Evolutionary conservation across 805 yeast species (phyloP), one percentile per base, ranked within the genome.

Genomic region (Candida ovalis): DNA sequence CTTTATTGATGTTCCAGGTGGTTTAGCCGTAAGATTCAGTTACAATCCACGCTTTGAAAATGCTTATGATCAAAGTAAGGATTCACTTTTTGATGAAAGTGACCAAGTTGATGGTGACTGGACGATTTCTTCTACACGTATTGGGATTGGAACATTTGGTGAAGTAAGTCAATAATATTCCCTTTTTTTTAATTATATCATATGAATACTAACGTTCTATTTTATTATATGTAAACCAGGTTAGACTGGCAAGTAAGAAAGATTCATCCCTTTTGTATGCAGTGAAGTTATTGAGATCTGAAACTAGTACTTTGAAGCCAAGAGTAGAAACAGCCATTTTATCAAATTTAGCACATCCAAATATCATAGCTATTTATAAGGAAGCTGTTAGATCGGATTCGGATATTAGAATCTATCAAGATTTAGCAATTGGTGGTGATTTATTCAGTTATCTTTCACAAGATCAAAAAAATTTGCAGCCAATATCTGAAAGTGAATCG

Each of bases 401-500:
- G 57, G 85, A 85, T 62, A 86, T 90, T 46, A 96, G 96, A 18
- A 89, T 94, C 22, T 97, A 89, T 2, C 78, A 94, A 51, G 97
- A 92, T 61, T 87, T 91, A 64, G 98, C 97, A 2, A 84, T 94
- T 9, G 98, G 98, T 8, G 98, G 98, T 35, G 99, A 92, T 65
- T 77, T 92, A 50, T 92, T 92, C 62, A 96, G 90, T 58, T 88
- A 90, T 64, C 88, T 92, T 50, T 78, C 89, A 48, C 84, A 81
- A 54, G 86, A 89, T 63, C 68, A 67, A 22, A 57, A 64, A 15
- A 58, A 76, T 18, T 53, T 66, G 1, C 52, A 52, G 13, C 60
- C 80, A 0, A 53, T 82, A 1, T 66, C 80, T 1, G 88, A 83
- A 55, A 71, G 75, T 35, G 86, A 83, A 55, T 63, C 78, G 1